Base-by-base conservation (phyloP, 768 basidiomycete species). In the Suillus luteus region DNA sequence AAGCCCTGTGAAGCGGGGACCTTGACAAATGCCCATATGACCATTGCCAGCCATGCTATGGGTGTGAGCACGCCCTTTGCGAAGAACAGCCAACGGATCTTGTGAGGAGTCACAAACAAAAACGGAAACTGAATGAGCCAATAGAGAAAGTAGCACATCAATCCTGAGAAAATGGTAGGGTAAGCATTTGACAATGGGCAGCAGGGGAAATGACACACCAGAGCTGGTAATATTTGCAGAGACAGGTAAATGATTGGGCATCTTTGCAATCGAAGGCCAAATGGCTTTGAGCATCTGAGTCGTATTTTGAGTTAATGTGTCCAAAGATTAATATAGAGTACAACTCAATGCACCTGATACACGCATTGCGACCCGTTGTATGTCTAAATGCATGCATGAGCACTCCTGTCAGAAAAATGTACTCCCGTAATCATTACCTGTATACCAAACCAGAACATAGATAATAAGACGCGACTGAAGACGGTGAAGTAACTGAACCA, bases 401-500 rank as follows among this genome's bases (percentile, higher is more conserved):
- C 7, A 62, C 24, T 31, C 46, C 43, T 55, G 11, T 43, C 27
- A 27, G 10, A 38, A 22, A 2, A 55, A 14, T 1, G 5, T 9
- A 27, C 2, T 37, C 8, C 11, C 37, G 24, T 5, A 1, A 27
- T 54, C 4, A 62, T 62, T 55, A 86, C 88, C 80, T 89, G 89
- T 27, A 92, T 84, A 3, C 85, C 86, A 62, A 91, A 91, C 91
- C 93, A 95, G 76, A 95, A 91, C 83, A 93, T 85, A 49, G 90
- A 81, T 19, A 95, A 81, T 38, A 93, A 78, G 38, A 88, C 83
- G 33, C 92, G 86, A 67, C 90, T 92, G 63, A 95, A 75, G 37
- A 95, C 89, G 61, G 86, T 88, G 75, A 95, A 94, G 75, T 93
- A 95, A 71, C 91, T 91, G 69, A 95, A 84, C 86, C 90, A 95